These are phyloP conservation scores for Carex pumila DNA, from an alignment of 176 grass and related monocot genomes.

Conservation along the genomic window DNA sequence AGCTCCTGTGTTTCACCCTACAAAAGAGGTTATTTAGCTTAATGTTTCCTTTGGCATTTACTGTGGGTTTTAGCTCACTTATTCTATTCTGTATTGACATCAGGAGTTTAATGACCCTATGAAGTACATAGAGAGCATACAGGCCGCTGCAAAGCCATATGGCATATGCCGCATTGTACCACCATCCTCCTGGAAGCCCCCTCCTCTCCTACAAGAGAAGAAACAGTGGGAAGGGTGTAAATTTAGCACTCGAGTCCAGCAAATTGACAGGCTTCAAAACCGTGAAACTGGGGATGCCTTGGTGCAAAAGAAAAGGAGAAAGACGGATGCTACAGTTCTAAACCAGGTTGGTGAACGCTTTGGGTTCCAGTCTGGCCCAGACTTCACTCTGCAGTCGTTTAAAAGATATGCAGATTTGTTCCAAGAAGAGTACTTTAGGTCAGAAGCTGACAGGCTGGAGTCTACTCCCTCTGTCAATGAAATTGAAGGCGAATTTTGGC, in stretches of 20 bases:
- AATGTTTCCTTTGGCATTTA: background rate
- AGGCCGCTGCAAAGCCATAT: constrained; percentile 50
- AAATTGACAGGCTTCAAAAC: constrained; percentile 90
- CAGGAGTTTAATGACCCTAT: constrained; percentile 82
- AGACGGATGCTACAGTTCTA: constrained; percentile 28
- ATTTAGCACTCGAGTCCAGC: constrained; percentile 74
- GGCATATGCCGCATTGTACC: constrained; percentile 96
- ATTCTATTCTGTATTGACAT: background rate
- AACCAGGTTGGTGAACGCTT: constrained; percentile 50
- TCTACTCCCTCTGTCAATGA: constrained; percentile 45
- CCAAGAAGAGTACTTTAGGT: constrained; percentile 60
- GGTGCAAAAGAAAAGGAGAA: constrained; percentile 50
- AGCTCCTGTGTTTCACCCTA: constrained; percentile 35
- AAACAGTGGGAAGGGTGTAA: constrained; percentile 58
- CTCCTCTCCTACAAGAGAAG: constrained; percentile 65
- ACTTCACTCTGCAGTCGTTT: constrained; percentile 65
- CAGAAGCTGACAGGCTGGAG: constrained; percentile 17
- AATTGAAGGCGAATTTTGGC: constrained; percentile 88
- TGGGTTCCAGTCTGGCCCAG: constrained; percentile 80
- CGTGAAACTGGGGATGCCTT: constrained; percentile 28
- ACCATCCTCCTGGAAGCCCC: constrained; percentile 82
- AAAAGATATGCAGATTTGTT: constrained; percentile 90
- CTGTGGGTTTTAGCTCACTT: background rate
- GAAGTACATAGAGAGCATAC: constrained; percentile 83
- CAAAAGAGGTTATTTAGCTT: constrained; percentile 13